Evolutionary conservation across 2,329 filamentous ascomycete genomes (phyloP), one percentile per base, ranked within the genome.

Genomic region (Dothistroma pini): DNA sequence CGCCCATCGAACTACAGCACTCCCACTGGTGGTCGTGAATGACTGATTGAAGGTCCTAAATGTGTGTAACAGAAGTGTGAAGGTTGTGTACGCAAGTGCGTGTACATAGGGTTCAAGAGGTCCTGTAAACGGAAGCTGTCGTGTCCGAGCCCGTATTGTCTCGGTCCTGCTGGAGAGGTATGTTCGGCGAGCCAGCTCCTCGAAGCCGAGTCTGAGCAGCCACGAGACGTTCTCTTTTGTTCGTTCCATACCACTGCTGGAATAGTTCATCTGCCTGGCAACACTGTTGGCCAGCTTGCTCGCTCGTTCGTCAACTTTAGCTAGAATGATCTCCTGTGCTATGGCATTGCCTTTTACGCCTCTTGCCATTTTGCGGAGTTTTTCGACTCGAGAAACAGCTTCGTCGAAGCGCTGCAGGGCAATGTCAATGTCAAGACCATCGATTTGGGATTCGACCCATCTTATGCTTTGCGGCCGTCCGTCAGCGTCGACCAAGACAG

Each of bases 1-100:
- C n/a, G 92, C 93, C 95, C 95, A 99, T 73, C 93, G 96, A 70
- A 99, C 93, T 69, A 92, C 96, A 0, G 93, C 92, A 84, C 95
- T 96, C 80, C 95, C 91, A 14, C 87, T 82, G 29, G 90, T 84
- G 11, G 92, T 88, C 73, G 97, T 97, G 74, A 91, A 96, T 2
- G 68, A 67, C 8, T 65, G 60, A 4, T 62, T 63, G 62, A 73
- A 76, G 0, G 71, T 74, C 12, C 70, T 67, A 57, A 97, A 89
- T 0, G 95, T 97, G 76, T 97, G 97, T 69, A 91, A 88, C 73
- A 99, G 93, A 66, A 96, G 84, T 57, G 88, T 92, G 77, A 99
- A 99, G 76, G 96, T 97, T 60, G 96, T 92, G 76, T 92, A 97
- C 1, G 93, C 95, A 52, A 97, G 82, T 73, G 96, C 91, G 83